Base-by-base conservation (phyloP, 441 rosid species). In the Raphanus hybrid region DNA sequence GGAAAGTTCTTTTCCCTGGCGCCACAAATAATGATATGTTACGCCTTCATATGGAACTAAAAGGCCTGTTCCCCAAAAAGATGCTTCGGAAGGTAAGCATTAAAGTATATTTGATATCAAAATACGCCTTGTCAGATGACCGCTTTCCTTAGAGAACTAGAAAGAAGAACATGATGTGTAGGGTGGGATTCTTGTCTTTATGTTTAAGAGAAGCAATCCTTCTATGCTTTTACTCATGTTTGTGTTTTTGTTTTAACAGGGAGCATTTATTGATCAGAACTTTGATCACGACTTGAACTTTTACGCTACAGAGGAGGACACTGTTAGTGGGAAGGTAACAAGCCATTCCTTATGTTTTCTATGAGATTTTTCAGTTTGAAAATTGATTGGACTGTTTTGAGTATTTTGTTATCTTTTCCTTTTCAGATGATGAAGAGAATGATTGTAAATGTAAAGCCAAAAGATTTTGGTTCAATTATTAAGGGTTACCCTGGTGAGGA, bases 1-100 rank as follows among this genome's bases (percentile, higher is more conserved):
- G 99, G 64, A 96, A 94, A 84, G 99, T 96, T 79, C 97, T 96
- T 71, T 96, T 94, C 80, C 99, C 98, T 23, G 99, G 99, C 74
- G 77, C 90, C 48, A 85, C 92, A 61, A 96, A 96, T 85, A 96
- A 92, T 85, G 99, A 96, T 84, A 96, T 96, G 98, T 83, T 96
- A 74, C 96, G 99, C 55, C 96, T 96, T 82, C 98, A 93, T 79
- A 96, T 93, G 97, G 99, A 96, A 78, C 81, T 93, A 78, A 96
- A 96, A 79, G 99, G 99, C 15, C 87, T 91, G 71, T 92, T 94
- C 78, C 97, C 99, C 1, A 96, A 96, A 92, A 96, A 94, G 88
- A 89, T 96, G 98, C 91, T 96, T 68, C 93, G 92, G 69, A 93
- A 91, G 98, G 99, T 94, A 78, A 67, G 71, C 15, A 10, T 65